Conservation (phyloP, 768 basidiomycete species). For the Leccinum broughii region DNA sequence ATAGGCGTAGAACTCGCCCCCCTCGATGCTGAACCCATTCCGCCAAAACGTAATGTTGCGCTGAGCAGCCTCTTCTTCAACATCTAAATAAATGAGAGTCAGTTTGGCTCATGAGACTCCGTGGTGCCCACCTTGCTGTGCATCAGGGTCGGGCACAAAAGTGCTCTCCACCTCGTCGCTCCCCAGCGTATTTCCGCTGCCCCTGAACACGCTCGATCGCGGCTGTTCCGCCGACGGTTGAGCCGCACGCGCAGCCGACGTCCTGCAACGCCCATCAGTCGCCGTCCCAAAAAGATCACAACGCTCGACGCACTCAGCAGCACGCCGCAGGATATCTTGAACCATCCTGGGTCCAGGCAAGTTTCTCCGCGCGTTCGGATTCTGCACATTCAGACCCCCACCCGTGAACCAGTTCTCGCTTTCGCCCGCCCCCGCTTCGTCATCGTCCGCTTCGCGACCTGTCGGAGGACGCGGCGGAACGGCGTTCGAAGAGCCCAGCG, state of each 20-base stretch:
- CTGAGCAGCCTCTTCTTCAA: slow-evolving; percentile 56
- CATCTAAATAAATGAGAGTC: slow-evolving; percentile 5
- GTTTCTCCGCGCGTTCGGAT: slow-evolving; percentile 57
- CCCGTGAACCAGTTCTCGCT: slow-evolving; percentile 85
- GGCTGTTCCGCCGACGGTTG: slow-evolving; percentile 13
- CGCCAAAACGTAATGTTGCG: slow-evolving; percentile 90
- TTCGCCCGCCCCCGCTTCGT: slow-evolving; percentile 39
- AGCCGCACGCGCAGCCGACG: slow-evolving; percentile 19
- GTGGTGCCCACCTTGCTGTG: slow-evolving; percentile 28
- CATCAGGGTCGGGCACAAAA: slow-evolving; percentile 73
- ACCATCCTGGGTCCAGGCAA: slow-evolving; percentile 62
- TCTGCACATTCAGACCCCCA: slow-evolving; percentile 91
- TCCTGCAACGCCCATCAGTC: slow-evolving; percentile 16
- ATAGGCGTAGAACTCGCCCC: slow-evolving; percentile 82
- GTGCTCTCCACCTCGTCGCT: slow-evolving; percentile 84
- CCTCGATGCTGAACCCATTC: slow-evolving; percentile 86
- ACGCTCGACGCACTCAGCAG: slow-evolving; percentile 62
- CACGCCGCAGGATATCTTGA: slow-evolving; percentile 73
- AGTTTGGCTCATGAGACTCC: background rate
- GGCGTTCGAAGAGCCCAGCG: slow-evolving; percentile 26
- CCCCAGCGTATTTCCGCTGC: slow-evolving; percentile 83
- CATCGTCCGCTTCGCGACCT: slow-evolving; percentile 48
- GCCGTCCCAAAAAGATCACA: background rate
- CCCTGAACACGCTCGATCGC: slow-evolving; percentile 49
- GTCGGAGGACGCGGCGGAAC: slow-evolving; percentile 18